Base-by-base conservation (phyloP, 371 early-diverging fungal genomes). In the Gilbertella persicaria region DNA sequence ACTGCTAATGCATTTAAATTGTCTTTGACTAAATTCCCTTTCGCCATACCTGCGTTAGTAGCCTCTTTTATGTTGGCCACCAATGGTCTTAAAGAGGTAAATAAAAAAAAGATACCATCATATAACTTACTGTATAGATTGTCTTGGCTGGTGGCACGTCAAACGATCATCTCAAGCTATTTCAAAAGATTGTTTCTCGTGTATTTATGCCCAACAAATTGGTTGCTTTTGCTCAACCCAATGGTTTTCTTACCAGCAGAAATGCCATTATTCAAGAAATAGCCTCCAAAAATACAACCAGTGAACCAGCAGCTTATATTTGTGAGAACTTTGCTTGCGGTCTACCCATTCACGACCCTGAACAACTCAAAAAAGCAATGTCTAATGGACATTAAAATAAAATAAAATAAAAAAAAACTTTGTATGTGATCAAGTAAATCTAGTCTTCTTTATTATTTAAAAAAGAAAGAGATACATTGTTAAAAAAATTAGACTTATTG, bases 271-370 rank as follows among this genome's bases (percentile, higher is more conserved):
- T 71, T 19, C 54, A 46, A 41, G 50, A 64, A 24, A 62, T 75
- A 17, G 45, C 55, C 30, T 26, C 37, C 53, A 29, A 39, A 47
- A 35, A 19, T 10, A 6, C 30, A 3, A 33, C 28, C n/a, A 40
- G 41, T 13, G 38, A 50, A 30, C 50, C 58, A 8, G 43, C 54
- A 16, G 66, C 64, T 4, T 71, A 68, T 44, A 67, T 80, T 23
- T 80, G 80, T 33, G 74, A 77, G 40, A 71, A 80, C 25, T 80
- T 80, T 46, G 60, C 75, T 2, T 80, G 80, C 48, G 71, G 80
- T 20, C 33, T 71, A 45, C 76, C 80, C 1, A 69, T 80, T 4
- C 28, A 51, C 24, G 40, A 45, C 24, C 36, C 45, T 21, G 56
- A 55, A 29, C 24, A 50, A 41, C 33, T 61, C 9, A 49, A 58